Percentiles rank a stretch among this genome's conserved stretches.
Evolutionary conservation across 2,329 filamentous ascomycete species (phyloP).

Genomic region (Sarocladium kiliense): DNA sequence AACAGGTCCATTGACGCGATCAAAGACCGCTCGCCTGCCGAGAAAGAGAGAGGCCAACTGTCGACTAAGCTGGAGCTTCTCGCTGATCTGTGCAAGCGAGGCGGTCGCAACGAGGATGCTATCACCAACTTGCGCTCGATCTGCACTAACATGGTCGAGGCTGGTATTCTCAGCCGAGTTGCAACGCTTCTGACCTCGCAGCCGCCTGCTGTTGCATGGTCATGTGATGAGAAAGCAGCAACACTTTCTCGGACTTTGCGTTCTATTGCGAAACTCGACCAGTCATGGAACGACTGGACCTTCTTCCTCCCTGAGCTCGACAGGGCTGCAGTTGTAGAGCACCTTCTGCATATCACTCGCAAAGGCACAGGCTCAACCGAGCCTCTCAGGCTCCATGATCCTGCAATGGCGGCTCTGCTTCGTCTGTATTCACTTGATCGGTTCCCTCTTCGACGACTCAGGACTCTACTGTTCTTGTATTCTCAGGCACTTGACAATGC

Average conservation of each 20-base stretch:
- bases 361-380: slow-evolving; percentile 24
- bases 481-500: slow-evolving; percentile 42
- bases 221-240: slow-evolving; percentile 40
- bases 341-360: slow-evolving; percentile 47
- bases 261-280: slow-evolving; percentile 54
- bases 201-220: slow-evolving; percentile 50
- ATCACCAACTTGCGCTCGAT: slow-evolving; percentile 54
- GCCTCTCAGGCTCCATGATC: slow-evolving; percentile 36
- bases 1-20: slow-evolving; percentile 60
- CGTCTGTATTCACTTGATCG: slow-evolving; percentile 43
- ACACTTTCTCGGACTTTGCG: slow-evolving; percentile 54
- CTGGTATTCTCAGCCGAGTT: slow-evolving; percentile 51
- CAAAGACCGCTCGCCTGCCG: slow-evolving; percentile 44
- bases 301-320: slow-evolving; percentile 45
- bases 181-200: slow-evolving; percentile 41
- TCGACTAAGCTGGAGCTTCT: slow-evolving; percentile 62
- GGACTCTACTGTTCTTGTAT: slow-evolving; percentile 45
- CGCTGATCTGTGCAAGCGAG: slow-evolving; percentile 52
- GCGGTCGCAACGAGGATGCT: slow-evolving; percentile 51
- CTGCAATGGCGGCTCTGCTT: slow-evolving; percentile 41
- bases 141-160: slow-evolving; percentile 55
- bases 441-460: slow-evolving; percentile 48
- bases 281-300: slow-evolving; percentile 52
- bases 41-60: slow-evolving; percentile 56
- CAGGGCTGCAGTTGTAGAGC: slow-evolving; percentile 54